phyloP scores from a whole-genome alignment of 768 basidiomycete genomes.

The Collybiopsis confluens region DNA sequence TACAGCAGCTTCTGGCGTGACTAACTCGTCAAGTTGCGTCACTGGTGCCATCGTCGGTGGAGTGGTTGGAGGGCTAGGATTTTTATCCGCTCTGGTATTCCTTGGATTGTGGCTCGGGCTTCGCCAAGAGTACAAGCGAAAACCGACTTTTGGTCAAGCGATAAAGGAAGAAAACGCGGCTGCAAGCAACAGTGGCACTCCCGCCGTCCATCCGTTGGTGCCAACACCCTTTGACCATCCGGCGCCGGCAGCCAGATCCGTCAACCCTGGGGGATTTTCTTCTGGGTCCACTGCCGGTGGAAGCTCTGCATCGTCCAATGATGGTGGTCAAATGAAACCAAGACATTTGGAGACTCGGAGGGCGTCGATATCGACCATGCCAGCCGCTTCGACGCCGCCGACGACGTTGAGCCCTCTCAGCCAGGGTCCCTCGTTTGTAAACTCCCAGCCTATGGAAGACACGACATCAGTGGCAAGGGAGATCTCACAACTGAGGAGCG shows the following conservation, averaged over 20 bases:
- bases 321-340: neutral
- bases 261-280: neutral
- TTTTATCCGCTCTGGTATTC: neutral
- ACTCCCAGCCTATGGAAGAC: neutral
- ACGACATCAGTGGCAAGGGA: neutral
- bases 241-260: neutral
- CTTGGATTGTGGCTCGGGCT: neutral
- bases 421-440: neutral
- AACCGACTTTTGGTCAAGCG: neutral
- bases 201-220: neutral
- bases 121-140: constrained; percentile 1
- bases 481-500: neutral
- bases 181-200: neutral
- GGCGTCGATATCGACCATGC: neutral
- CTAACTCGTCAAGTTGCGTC: neutral
- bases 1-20: neutral
- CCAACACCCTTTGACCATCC: too few relatives aligned
- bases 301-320: neutral
- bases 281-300: neutral
- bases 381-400: too few relatives aligned
- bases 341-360: neutral
- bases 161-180: neutral
- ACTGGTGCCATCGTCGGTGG: neutral
- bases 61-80: constrained; percentile 1
- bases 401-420: neutral